These are phyloP conservation scores for Podaxis sp. DNA, from an alignment of 768 basidiomycete genomes.

Conservation along the genomic window DNA sequence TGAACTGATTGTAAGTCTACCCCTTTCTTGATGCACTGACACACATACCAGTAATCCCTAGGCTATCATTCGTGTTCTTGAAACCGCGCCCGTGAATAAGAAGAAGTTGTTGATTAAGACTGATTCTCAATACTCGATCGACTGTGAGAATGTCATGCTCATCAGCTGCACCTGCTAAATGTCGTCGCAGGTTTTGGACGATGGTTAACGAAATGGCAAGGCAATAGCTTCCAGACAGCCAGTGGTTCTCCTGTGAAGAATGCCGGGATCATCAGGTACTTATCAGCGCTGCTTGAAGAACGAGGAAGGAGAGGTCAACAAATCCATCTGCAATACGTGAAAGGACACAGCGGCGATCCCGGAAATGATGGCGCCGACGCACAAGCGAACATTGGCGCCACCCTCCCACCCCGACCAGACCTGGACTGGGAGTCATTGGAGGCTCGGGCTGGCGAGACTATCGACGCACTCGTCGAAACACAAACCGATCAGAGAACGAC, in stretches of 20 bases:
- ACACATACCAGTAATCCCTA: conserved; percentile 23
- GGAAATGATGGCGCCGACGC: conserved; percentile 89
- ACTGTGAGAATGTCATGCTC: conserved; percentile 44
- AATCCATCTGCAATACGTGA: conserved; percentile 67
- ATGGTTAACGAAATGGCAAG: conserved; percentile 70
- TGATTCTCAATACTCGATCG: conserved; percentile 81
- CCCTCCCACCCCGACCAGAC: conserved; percentile 36
- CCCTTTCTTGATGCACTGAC: neutral
- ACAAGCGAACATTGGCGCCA: conserved; percentile 59
- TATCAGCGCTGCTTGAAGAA: conserved; percentile 54
- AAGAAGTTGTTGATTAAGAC: conserved; percentile 70
- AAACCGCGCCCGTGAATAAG: conserved; percentile 56
- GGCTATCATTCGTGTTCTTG: conserved; percentile 83
- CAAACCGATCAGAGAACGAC: neutral
- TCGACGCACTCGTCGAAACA: neutral
- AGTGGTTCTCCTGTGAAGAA: conserved; percentile 67
- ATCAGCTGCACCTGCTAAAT: neutral
- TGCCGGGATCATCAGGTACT: conserved; percentile 61
- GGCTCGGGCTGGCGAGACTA: neutral
- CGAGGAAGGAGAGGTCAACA: conserved; percentile 48
- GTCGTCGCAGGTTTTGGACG: conserved; percentile 50
- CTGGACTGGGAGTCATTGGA: conserved; percentile 53
- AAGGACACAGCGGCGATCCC: conserved; percentile 68
- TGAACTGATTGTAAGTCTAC: conserved; percentile 66
- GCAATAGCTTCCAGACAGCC: conserved; percentile 44